Base-by-base conservation (phyloP, 2,329 filamentous ascomycete species). In the Lasiodiplodia sp. region DNA sequence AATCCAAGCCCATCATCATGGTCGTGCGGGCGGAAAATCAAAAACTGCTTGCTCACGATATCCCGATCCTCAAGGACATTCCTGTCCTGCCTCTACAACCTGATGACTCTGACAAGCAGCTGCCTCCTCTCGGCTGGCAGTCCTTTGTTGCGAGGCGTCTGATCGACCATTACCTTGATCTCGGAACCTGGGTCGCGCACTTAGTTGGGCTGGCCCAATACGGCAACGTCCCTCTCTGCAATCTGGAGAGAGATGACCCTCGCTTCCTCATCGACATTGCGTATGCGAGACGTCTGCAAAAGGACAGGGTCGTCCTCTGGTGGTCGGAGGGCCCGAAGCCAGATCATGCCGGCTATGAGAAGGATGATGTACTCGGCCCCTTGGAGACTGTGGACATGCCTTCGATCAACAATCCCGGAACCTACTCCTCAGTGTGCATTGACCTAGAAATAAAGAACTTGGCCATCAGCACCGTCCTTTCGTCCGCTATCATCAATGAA, bases 401-500 rank as follows among this genome's bases (percentile, higher is more conserved):
- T 0, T 91, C 91, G 16, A 88, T 97, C 77, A 99, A 99, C 78
- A 95, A 93, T 63, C 92, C 95, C 0, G 95, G 94, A 51, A 96
- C 95, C 0, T 99, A 97, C 78, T 92, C 94, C 1, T 97, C 95
- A 0, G 96, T 99, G 2, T 99, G 96, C 77, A 96, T 99, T 71
- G 96, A 99, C 73, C 82, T 99, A 16, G 93, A 96, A 71, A 89
- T 99, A 60, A 92, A 94, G 56, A 99, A 99, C 75, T 86, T 99
- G 16, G 92, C 94, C 4, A 98, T 99, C 82, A 99, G 99, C 81
- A 99, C 96, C 0, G 96, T 99, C 58, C 85, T 99, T 21, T 97
- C 96, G 0, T 97, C 95, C 0, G 97, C 96, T 0, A 87, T 99
- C 11, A 94, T 99, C 84, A 98, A 97, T 75, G 96, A 98, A 72